Evolutionary conservation across 2,329 filamentous ascomycete genomes (phyloP), one percentile per base, ranked within the genome.

Genomic region (Fusarium sp.): DNA sequence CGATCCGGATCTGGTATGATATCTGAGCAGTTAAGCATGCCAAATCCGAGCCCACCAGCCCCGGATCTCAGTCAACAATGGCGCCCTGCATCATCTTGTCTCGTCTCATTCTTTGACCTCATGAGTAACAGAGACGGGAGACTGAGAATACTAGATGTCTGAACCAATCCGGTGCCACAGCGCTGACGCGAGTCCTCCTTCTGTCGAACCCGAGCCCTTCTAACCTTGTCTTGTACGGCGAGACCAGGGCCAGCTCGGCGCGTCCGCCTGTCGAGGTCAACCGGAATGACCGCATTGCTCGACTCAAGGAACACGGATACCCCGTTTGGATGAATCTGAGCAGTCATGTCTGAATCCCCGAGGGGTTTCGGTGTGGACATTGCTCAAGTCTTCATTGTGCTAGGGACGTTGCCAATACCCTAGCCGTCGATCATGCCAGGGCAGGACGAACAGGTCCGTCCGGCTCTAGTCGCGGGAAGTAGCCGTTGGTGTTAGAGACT

Each of bases 371-470:
- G 22, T 20, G 57, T 51, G 46, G 46, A 60, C 49, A 36, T 31
- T 11, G 58, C 40, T 35, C 27, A 53, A 62, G 35, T 24, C 20
- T 61, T 51, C 58, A 53, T 59, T 24, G 63, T 33, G 44, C 57
- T 65, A 64, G 53, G 36, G 46, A 46, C 22, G 35, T 38, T 42
- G 36, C 67, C 17, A 20, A 63, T 44, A 67, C 49, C 61, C 64
- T 58, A 69, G 69, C 56, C 49, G 71, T 66, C 73, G 71, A 76
- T 76, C 74, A 73, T 75, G 29, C 27, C 20, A 51, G 65, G 38
- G 64, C 62, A 62, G 58, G 38, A 64, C 40, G 60, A 56, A 53
- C 46, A 17, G 22, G 42, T 20, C 46, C 33, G 42, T 20, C 46
- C 33, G 33, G 59, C 44, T 31, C 22, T 36, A 49, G 20, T 49